Base-by-base conservation (phyloP, 176 grass and related monocot genomes). In the Aegilops tauschii region DNA sequence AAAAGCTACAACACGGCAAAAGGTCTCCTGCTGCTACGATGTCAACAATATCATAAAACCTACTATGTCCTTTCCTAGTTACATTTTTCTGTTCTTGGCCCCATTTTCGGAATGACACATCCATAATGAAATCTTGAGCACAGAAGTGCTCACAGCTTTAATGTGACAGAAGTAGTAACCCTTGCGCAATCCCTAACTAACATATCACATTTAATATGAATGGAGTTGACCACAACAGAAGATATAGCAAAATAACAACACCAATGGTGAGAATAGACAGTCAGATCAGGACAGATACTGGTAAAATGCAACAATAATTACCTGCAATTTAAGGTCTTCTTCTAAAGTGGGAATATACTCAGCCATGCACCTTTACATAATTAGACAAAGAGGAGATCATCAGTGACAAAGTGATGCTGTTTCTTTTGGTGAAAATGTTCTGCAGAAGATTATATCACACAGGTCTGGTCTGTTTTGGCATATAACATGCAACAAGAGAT, bases 281-380 rank as follows among this genome's bases (percentile, higher is more conserved):
- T 69, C 54, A 49, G 25, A 70, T 69, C 52, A 77, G 66, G 72
- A 35, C 35, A 78, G 25, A 11, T 62, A 77, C 47, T 30, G 61
- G 35, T 69, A 88, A 78, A 54, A 68, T 16, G 23, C 42, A 87
- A 79, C 50, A 50, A 69, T 64, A 62, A 65, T 76, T 82, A 95
- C 95, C 93, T 86, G 93, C 6, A 65, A 20, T 20, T 95, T 98
- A 36, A 98, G 87, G 79, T 82, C 81, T 39, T 90, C 95, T 93
- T 98, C 93, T 80, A 98, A 83, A 61, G 79, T 37, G 30, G 87
- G 90, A 87, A 98, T 86, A 88, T 98, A 98, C 69, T 91, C 91
- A 5, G 90, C 90, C 91, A 98, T 90, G 77, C 93, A 98, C 95
- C 95, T 98, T 90, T 12, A 92, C 63, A 86, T 75, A 87, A 79